Evolutionary conservation across 176 grass and related monocot genomes (phyloP), one percentile per base, ranked within the genome.

Genomic region (Carex parvula): DNA sequence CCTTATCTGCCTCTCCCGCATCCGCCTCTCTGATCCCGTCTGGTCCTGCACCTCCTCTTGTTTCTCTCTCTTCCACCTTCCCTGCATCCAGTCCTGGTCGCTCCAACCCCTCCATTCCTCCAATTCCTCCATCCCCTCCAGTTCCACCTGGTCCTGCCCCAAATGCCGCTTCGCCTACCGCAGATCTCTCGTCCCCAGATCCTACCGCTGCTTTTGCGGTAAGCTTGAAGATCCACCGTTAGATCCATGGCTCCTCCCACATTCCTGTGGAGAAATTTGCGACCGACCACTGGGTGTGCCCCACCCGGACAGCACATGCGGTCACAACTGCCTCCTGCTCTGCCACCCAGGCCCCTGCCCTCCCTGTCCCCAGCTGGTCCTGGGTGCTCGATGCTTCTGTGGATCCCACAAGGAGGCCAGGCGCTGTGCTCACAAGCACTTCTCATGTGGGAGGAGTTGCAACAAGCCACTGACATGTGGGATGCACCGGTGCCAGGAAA

Each of bases 261-360:
- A 98, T 83, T 88, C 95, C 53, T 98, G 95, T 0, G 95, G 92
- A 13, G 92, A 91, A 2, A 85, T 94, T 50, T 98, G 95, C 13
- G 86, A 82, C 24, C 92, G 91, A 20, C 74, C 46, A 6, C 92
- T 94, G 80, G 65, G 87, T 60, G 69, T 54, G 13, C 22, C n/a
- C 13, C 88, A 88, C 48, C 66, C 53, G 2, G 69, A 87, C 64
- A 87, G 84, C 0, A 85, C 86, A 1, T 98, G 95, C 61, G 89
- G 89, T 53, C 95, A 98, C 68, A 84, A 81, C 24, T 98, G 92
- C 79, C 91, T 94, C 70, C 88, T 98, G 12, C 91, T 98, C 22
- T 98, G 95, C 74, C 95, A 98, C 62, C 95, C 95, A 0, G 95
- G 95, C 12, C 95, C 95, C 13, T 98, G 95, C 21, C 95, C 95